A percentile compares a stretch with the other conserved stretches of the same genome.
Conservation (phyloP, 345 rosid genomes). For the Ceriops decandra region DNA sequence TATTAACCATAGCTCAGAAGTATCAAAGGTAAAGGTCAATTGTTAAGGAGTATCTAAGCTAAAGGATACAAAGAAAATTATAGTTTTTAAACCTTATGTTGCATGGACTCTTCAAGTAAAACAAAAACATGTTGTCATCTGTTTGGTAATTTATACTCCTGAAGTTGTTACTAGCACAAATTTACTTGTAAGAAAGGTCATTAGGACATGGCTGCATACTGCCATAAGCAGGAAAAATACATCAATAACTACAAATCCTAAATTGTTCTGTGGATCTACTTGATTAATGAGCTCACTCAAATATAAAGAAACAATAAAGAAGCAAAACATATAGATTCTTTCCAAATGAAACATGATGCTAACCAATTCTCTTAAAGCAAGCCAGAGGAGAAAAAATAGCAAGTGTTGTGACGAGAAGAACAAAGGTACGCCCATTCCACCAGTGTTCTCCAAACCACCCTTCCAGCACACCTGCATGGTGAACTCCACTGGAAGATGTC, state of each 20-base stretch:
- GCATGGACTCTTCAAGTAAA: neutral
- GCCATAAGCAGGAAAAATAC: neutral
- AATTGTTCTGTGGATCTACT: neutral
- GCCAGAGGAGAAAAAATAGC: constrained; percentile 65
- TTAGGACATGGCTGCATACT: neutral
- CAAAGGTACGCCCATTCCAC: constrained; percentile 67
- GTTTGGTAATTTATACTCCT: neutral
- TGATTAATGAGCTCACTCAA: neutral
- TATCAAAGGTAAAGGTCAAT: no score
- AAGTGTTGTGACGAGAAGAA: constrained; percentile 58
- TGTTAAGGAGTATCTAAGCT: no score
- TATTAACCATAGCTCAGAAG: no score
- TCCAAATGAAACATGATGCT: constrained; percentile 15
- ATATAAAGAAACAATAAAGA: neutral
- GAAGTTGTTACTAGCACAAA: neutral
- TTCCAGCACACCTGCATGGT: constrained; percentile 80
- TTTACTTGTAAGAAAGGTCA: neutral
- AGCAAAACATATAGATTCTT: neutral
- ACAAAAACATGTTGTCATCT: neutral
- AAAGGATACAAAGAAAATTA: neutral
- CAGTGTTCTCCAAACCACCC: constrained; percentile 82
- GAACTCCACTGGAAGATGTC: constrained; percentile 67
- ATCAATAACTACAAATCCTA: neutral
- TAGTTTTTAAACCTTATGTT: neutral
- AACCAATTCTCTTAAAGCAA: constrained; percentile 68